These are phyloP conservation scores for Mucor lusitanicus DNA, from an alignment of 371 early-diverging fungal genomes.

Conservation along the genomic window DNA sequence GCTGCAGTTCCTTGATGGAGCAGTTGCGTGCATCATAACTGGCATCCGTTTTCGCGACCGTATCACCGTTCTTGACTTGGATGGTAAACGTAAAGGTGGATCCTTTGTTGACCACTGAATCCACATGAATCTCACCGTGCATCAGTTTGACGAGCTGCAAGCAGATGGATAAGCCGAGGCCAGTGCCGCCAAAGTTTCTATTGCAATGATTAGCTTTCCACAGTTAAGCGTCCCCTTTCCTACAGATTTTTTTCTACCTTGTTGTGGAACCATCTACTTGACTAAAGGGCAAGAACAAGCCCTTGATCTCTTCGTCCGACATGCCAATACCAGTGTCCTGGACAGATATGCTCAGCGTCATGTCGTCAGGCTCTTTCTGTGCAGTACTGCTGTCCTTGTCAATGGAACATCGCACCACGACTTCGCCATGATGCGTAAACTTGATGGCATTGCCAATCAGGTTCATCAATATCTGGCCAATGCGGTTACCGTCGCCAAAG, in stretches of 20 bases:
- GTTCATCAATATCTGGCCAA: slow-evolving; percentile 51
- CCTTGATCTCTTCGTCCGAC: slow-evolving; percentile 48
- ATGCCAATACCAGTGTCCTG: slow-evolving; percentile 58
- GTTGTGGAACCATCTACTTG: slow-evolving; percentile 64
- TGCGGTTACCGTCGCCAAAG: slow-evolving; percentile 55
- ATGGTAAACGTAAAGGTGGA: slow-evolving; percentile 57
- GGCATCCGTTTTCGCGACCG: slow-evolving; percentile 30
- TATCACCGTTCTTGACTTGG: slow-evolving; percentile 36
- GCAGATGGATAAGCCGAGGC: slow-evolving; percentile 65
- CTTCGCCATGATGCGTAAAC: slow-evolving; percentile 60
- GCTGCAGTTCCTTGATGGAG: slow-evolving; percentile 22
- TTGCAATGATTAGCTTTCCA: not conserved
- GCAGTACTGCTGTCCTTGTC: not conserved
- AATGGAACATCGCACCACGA: slow-evolving; percentile 46
- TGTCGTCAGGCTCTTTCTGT: slow-evolving; percentile 16
- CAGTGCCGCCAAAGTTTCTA: slow-evolving; percentile 63
- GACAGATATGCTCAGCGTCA: slow-evolving; percentile 37
- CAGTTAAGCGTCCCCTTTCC: not conserved
- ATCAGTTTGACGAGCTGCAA: slow-evolving; percentile 55
- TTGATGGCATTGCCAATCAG: slow-evolving; percentile 49
- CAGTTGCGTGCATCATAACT: slow-evolving; percentile 26
- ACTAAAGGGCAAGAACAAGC: slow-evolving; percentile 58
- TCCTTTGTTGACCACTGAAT: slow-evolving; percentile 50
- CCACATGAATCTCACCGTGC: slow-evolving; percentile 57
- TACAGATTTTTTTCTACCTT: slow-evolving; percentile 20